Evolutionary conservation across 306 rosid species (phyloP).

Genomic region (Vigna nakashimae): DNA sequence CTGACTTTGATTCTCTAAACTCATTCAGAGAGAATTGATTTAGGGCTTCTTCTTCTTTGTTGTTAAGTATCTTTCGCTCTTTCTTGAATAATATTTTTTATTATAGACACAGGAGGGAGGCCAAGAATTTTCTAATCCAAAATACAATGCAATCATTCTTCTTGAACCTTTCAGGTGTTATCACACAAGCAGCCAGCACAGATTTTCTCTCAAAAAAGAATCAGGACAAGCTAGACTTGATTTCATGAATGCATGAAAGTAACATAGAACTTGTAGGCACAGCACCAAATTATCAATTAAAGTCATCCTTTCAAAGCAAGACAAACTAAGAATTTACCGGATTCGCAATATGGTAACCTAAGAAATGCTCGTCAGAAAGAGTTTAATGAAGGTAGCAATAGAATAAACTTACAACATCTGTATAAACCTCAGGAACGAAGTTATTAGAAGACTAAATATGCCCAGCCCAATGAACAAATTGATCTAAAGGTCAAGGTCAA

Average conservation of each 20-base stretch:
- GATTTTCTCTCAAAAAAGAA: constrained; percentile 19
- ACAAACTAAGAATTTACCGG: constrained; percentile 9
- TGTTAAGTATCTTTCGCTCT: constrained; percentile 15
- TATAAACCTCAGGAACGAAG: constrained; percentile 17
- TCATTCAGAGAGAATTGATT: not conserved
- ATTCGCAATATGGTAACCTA: not conserved
- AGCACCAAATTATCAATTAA: constrained; percentile 20
- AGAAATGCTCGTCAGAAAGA: not conserved
- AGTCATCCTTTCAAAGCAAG: not conserved
- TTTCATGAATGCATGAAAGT: constrained; percentile 14
- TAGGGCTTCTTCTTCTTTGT: constrained; percentile 12
- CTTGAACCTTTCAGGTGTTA: constrained; percentile 6
- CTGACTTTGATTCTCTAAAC: not conserved
- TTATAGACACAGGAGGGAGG: not conserved
- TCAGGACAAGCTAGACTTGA: constrained; percentile 11
- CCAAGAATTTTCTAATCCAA: constrained; percentile 18
- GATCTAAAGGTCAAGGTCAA: not conserved
- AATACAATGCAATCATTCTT: constrained; percentile 37
- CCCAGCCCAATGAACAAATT: not conserved
- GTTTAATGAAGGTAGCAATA: constrained; percentile 9
- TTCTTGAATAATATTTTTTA: constrained; percentile 2
- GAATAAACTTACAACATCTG: constrained; percentile 1
- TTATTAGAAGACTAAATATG: not conserved
- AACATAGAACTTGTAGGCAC: constrained; percentile 13
- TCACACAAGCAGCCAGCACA: constrained; percentile 14